phyloP scores from a whole-genome alignment of 2,329 filamentous ascomycete species.

The Penicillium sp. region DNA sequence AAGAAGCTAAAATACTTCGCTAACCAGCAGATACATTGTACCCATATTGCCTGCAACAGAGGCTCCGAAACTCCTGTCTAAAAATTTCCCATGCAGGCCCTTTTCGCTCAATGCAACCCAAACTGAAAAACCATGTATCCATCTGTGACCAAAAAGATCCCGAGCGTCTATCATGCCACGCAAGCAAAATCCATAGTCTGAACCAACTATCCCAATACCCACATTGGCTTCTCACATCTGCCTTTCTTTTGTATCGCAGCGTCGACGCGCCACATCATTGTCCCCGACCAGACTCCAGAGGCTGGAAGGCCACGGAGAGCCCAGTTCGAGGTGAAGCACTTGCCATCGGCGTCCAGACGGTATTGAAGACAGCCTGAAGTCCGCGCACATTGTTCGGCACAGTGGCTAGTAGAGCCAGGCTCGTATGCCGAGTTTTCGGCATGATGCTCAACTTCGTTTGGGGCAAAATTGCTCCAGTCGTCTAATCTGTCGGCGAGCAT shows the following conservation, averaged over 20 bases:
- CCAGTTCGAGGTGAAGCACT: conserved; percentile 18
- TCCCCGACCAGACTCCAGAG: conserved; percentile 18
- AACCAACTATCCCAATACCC: conserved; percentile 9
- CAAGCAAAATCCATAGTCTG: background rate
- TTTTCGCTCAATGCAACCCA: conserved; percentile 2
- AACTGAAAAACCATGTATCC: conserved; percentile 1
- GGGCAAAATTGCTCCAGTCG: conserved; percentile 25
- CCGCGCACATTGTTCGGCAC: conserved; percentile 24
- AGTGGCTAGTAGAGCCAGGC: conserved; percentile 16
- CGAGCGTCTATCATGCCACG: background rate
- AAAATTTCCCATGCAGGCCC: background rate
- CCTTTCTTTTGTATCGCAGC: conserved; percentile 13
- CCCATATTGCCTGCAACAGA: no score
- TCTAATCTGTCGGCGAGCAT: conserved; percentile 13
- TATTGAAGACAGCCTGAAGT: conserved; percentile 22
- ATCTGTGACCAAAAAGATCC: conserved; percentile 7
- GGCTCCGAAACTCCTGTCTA: background rate
- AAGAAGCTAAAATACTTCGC: no score
- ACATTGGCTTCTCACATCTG: conserved; percentile 14
- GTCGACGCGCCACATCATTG: conserved; percentile 28
- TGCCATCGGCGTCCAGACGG: conserved; percentile 13
- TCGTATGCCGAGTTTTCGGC: conserved; percentile 4
- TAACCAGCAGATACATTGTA: no score
- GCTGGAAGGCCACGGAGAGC: conserved; percentile 19
- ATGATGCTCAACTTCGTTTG: conserved; percentile 5